Evolutionary conservation across 2,329 filamentous ascomycete species (phyloP).

Genomic region (Pseudocercospora vitis): DNA sequence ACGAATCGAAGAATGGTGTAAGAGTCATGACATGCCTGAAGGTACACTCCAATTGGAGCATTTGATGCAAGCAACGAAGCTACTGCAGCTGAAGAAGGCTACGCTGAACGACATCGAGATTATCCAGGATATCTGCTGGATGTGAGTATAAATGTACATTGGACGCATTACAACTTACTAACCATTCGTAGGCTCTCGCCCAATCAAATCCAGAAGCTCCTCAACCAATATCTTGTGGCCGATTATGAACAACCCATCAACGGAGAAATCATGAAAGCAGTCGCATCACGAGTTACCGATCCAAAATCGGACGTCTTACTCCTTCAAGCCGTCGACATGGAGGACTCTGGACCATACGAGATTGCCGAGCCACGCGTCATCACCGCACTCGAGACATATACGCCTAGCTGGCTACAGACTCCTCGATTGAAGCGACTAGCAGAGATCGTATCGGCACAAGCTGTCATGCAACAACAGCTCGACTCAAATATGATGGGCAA

Average conservation of each 20-base stretch:
- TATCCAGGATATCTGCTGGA: slow-evolving; percentile 99
- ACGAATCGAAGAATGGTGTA: slow-evolving; percentile 99
- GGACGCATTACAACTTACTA: slow-evolving; percentile 12
- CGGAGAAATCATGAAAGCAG: slow-evolving; percentile 99
- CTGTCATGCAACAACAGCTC: slow-evolving; percentile 70
- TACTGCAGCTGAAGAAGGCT: slow-evolving; percentile 97
- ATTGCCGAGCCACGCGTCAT: slow-evolving; percentile 96
- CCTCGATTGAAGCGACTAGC: slow-evolving; percentile 90
- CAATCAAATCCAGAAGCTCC: slow-evolving; percentile 97
- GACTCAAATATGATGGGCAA: slow-evolving; percentile 35
- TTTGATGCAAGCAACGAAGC: slow-evolving; percentile 98
- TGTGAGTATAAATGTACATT: slow-evolving; percentile 63
- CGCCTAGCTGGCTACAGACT: slow-evolving; percentile 96
- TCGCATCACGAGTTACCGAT: slow-evolving; percentile 93
- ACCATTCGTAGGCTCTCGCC: slow-evolving; percentile 74
- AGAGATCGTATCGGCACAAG: slow-evolving; percentile 97
- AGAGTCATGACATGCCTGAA: slow-evolving; percentile 99
- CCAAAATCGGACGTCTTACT: slow-evolving; percentile 90
- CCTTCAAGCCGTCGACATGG: slow-evolving; percentile 94
- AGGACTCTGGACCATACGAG: slow-evolving; percentile 96
- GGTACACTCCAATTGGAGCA: slow-evolving; percentile 96
- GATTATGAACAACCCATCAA: slow-evolving; percentile 99
- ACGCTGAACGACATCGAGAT: slow-evolving; percentile 99
- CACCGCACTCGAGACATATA: slow-evolving; percentile 95
- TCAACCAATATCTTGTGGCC: slow-evolving; percentile 97